Base-by-base conservation (phyloP, 192 early-diverging fungal species). In the Coemansia sp. region DNA sequence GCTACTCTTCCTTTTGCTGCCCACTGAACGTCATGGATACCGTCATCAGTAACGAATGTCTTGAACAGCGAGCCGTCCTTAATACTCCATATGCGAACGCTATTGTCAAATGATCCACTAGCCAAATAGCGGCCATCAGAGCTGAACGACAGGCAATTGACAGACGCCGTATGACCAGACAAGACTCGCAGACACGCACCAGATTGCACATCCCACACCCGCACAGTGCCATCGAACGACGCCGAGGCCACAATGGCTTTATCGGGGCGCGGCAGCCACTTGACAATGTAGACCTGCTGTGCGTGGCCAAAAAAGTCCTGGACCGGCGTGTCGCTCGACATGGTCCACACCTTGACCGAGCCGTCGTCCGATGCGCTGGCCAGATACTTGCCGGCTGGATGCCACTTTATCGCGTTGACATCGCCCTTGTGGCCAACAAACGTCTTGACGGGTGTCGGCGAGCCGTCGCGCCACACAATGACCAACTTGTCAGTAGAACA, bases 181-280 rank as follows among this genome's bases (percentile, higher is more conserved):
- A 96, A 80, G 0, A 89, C 87, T 27, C 90, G 89, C 27, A 93
- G 38, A 72, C 91, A 93, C 0, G 84, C 73, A 27, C 87, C 88
- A 18, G 83, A 86, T 15, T 85, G 76, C 2, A 91, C 89, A 82
- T 98, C 95, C 96, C 96, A 98, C 13, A 98, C 66, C 27, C 93
- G 87, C 39, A 94, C 87, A 2, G 91, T 91, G 9, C 86, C 88
- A 77, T 97, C 96, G 69, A 95, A 94, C 18, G 91, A 91, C 12
- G 88, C 89, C 24, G 91, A 93, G 18, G 94, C 89, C 36, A 92
- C 62, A 13, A 91, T 87, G 58, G 86, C 85, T 46, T 82, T 74
- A 33, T 83, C 63, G 1, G 74, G 29, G 12, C 75, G 69, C 18
- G 95, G 94, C n/a, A 91, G 87, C 95, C 95, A 98, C 31, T 88